Evolutionary conservation across 164 flowering plant genomes (phyloP).

Genomic region (Magnolia kwangsiensis): DNA sequence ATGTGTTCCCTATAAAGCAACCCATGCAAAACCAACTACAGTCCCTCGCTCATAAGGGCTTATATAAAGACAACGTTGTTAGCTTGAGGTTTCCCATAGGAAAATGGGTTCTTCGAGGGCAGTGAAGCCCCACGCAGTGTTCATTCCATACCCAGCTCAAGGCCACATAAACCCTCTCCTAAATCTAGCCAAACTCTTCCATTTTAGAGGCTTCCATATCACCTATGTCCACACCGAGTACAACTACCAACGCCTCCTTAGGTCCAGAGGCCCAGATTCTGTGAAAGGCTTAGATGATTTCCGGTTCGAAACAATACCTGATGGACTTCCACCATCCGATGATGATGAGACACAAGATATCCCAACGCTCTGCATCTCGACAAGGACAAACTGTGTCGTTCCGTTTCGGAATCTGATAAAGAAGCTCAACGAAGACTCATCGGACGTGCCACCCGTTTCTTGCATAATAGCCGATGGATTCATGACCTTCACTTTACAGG

Average conservation of each 20-base stretch:
- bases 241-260: slow-evolving; percentile 46
- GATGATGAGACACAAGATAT: slow-evolving; percentile 40
- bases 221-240: slow-evolving; percentile 48
- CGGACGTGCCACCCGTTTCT: slow-evolving; percentile 30
- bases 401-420: slow-evolving; percentile 31
- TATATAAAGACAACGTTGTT: background rate
- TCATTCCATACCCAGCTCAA: slow-evolving; percentile 56
- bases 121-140: slow-evolving; percentile 43
- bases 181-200: too few relatives aligned
- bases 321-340: slow-evolving; percentile 55
- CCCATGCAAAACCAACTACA: too few relatives aligned
- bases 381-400: slow-evolving; percentile 22
- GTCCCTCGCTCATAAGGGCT: background rate
- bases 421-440: slow-evolving; percentile 18
- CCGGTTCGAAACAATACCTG: slow-evolving; percentile 53
- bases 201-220: too few relatives aligned
- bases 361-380: slow-evolving; percentile 34
- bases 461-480: slow-evolving; percentile 20
- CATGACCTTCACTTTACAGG: slow-evolving; percentile 34
- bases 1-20: too few relatives aligned
- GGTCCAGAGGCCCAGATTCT: slow-evolving; percentile 36
- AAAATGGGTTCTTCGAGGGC: background rate
- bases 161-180: slow-evolving; percentile 57
- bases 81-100: background rate
- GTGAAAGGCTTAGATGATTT: slow-evolving; percentile 34